phyloP scores from a whole-genome alignment of 2,329 filamentous ascomycete species.

The Graphiopsis chlorocephala region DNA sequence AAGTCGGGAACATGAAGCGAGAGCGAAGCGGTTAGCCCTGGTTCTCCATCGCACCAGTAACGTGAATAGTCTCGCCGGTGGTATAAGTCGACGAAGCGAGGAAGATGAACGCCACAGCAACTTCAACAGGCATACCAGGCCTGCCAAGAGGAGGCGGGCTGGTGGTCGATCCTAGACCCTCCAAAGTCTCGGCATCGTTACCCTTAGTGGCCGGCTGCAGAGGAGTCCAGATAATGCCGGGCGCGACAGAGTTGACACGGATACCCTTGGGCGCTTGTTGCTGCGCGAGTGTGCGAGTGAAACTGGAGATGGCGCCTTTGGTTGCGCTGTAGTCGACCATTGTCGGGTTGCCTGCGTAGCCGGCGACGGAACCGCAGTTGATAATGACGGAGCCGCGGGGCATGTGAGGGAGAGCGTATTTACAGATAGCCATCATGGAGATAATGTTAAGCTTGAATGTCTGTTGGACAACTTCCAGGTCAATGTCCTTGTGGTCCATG shows the following conservation, averaged over 20 bases:
- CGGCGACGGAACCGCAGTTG: conserved; percentile 51
- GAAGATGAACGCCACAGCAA: conserved; percentile 31
- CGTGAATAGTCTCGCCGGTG: conserved; percentile 28
- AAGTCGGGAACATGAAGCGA: neutral
- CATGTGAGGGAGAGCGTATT: conserved; percentile 57
- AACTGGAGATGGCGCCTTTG: conserved; percentile 43
- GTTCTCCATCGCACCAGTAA: conserved; percentile 29
- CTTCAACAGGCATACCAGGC: conserved; percentile 33
- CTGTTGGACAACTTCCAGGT: conserved; percentile 54
- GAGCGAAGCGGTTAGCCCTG: conserved; percentile 21
- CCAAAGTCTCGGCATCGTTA: conserved; percentile 28
- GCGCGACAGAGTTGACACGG: conserved; percentile 57
- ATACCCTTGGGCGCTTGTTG: conserved; percentile 51
- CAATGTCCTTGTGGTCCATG: conserved; percentile 52
- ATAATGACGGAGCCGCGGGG: conserved; percentile 52
- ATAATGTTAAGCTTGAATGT: conserved; percentile 58
- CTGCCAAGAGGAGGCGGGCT: conserved; percentile 27
- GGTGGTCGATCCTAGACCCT: conserved; percentile 25
- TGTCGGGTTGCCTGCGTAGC: conserved; percentile 45
- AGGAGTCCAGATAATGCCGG: conserved; percentile 54
- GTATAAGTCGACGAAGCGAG: conserved; percentile 30
- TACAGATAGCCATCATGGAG: conserved; percentile 59
- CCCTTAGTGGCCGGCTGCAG: conserved; percentile 42
- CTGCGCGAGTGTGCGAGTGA: conserved; percentile 46
- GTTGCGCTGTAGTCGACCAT: conserved; percentile 44